Evolutionary conservation across 2,329 filamentous ascomycete species (phyloP).

Genomic region (Gaeumannomyces sp.): DNA sequence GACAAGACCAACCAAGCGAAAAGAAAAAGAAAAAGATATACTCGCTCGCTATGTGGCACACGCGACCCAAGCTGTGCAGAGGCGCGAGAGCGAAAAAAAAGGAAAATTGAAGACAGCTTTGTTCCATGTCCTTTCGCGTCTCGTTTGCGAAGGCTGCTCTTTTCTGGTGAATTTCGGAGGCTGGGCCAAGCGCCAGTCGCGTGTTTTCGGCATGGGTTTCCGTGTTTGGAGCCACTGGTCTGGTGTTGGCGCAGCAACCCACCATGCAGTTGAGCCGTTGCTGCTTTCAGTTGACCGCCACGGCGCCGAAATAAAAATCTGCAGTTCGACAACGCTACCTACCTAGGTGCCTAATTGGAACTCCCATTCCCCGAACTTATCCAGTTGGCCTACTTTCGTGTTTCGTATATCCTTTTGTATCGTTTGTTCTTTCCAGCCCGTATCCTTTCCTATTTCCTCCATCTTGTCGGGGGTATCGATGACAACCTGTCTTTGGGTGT

Average conservation of each 20-base stretch:
- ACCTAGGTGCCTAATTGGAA: no score
- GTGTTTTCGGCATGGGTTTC: slow-evolving; percentile 4
- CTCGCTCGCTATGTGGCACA: not conserved
- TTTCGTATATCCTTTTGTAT: no score
- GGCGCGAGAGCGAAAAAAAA: not conserved
- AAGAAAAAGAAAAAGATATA: slow-evolving; percentile 8
- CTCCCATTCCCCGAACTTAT: no score
- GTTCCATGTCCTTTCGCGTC: not conserved
- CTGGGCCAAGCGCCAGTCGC: not conserved
- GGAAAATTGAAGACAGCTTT: not conserved
- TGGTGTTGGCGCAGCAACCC: slow-evolving; percentile 8
- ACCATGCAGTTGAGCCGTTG: not conserved
- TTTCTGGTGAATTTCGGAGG: slow-evolving; percentile 2
- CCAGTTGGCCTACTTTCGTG: no score
- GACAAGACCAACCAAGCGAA: not conserved
- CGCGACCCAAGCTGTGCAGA: no score
- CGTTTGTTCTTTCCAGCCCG: no score
- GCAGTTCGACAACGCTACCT: no score
- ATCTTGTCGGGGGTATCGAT: no score
- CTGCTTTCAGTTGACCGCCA: not conserved
- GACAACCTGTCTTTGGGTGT: no score
- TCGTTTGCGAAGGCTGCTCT: not conserved
- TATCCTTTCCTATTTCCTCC: no score
- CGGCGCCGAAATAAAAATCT: no score
- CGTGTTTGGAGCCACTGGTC: slow-evolving; percentile 3